A percentile compares a stretch with the other conserved stretches of the same genome.
Evolutionary conservation across 139 green algal species (phyloP).

Genomic region (Chlamydomonas incerta): DNA sequence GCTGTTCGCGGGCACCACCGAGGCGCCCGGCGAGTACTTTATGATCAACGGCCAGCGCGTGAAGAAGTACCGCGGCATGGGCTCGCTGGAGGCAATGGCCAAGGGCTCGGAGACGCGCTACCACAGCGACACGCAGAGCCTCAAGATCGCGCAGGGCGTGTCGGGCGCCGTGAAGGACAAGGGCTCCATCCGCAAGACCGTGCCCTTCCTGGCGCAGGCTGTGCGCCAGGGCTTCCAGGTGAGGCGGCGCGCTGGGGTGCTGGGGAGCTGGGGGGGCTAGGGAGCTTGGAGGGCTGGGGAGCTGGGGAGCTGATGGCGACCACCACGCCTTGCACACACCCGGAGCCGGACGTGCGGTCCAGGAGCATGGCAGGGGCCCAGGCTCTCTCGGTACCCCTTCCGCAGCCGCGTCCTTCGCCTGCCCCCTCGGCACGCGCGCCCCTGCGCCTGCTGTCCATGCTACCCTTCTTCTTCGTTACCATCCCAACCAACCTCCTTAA

Average conservation of each 20-base stretch:
- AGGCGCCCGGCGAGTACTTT: constrained; percentile 92
- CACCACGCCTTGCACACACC: too few relatives aligned
- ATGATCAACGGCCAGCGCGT: constrained; percentile 81
- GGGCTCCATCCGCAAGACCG: constrained; percentile 79
- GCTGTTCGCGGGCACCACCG: constrained; percentile 94
- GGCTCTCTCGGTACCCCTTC: too few relatives aligned
- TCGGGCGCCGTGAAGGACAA: constrained; percentile 95
- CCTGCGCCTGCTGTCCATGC: too few relatives aligned
- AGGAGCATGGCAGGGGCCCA: too few relatives aligned
- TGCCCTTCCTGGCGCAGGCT: constrained; percentile 87
- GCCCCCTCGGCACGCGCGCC: too few relatives aligned
- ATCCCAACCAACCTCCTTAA: too few relatives aligned
- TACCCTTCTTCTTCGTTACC: too few relatives aligned
- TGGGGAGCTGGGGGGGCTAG: not conserved
- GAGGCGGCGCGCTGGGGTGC: not conserved
- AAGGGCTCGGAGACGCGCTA: constrained; percentile 96
- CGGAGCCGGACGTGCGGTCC: too few relatives aligned
- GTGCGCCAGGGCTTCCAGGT: constrained; percentile 93
- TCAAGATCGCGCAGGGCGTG: constrained; percentile 98
- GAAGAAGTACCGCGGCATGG: constrained; percentile 98
- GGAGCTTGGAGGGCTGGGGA: too few relatives aligned
- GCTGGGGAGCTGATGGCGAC: too few relatives aligned
- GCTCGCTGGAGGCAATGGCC: constrained; percentile 95
- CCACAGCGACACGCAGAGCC: constrained; percentile 87
- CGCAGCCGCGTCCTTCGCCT: too few relatives aligned